Base-by-base conservation (phyloP, 495 filamentous ascomycete genomes). In the Glonium stellatum region DNA sequence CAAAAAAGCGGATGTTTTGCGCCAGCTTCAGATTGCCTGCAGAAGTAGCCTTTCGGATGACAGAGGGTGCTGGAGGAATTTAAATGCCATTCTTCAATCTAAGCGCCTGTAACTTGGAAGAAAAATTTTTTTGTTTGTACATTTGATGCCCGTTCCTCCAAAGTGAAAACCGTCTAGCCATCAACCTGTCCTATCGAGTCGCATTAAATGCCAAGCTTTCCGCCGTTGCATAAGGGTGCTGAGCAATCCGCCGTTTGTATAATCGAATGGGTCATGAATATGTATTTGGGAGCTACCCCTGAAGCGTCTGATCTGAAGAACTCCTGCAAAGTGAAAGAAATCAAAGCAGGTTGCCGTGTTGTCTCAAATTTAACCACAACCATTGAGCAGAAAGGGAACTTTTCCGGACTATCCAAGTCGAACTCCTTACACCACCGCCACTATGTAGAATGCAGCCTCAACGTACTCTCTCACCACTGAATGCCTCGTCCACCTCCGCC, bases 1-100 rank as follows among this genome's bases (percentile, higher is more conserved):
- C 95, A 34, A 85, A 87, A 61, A 97, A 98, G 80, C 82, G 84
- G 68, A 97, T 97, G 90, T 97, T 95, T 72, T 97, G 93, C 72
- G 91, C 89, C 8, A 95, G 83, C 63, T 97, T 98, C 71, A 79
- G 90, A 54, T 64, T 98, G 46, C 95, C 93, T 23, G 64, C 70
- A 22, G 84, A 88, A 69, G 90, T 96, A 1, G 93, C 90, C 47
- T 96, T 96, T 75, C 47, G 71, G 41, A 54, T 58, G 48, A 46
- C 44, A 58, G 47, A 37, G 12, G 22, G 39, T 15, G 57, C 18
- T 52, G 18, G 18, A 22, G 23, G 25, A 22, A 8, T 51, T 25
- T 8, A 51, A 22, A 9, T 23, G 19, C 0, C 9, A n/a, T 1
- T 1, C 1, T 51, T 51, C 9, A 25, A 9, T 13, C 11, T 8